Conservation (phyloP, 2,329 filamentous ascomycete genomes). For the Cordyceps cicadae region DNA sequence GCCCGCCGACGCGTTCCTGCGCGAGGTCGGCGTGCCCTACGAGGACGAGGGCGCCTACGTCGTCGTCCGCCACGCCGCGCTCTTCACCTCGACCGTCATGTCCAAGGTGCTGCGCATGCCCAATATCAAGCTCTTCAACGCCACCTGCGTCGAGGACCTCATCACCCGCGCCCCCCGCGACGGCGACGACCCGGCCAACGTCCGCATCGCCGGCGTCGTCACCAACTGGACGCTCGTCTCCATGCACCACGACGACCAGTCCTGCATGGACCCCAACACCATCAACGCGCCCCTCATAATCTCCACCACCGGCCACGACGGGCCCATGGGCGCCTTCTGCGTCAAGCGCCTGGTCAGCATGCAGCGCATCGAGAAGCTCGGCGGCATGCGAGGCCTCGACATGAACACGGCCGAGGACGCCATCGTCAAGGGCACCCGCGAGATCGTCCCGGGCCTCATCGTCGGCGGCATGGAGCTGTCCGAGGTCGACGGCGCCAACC, state of each 20-base stretch:
- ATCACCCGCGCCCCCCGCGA: conserved; percentile 63
- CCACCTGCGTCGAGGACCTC: conserved; percentile 83
- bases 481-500: conserved; percentile 83
- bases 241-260: conserved; percentile 82
- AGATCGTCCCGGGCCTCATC: conserved; percentile 79
- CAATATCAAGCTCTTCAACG: conserved; percentile 96
- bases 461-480: conserved; percentile 93
- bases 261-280: conserved; percentile 95
- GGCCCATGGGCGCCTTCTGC: conserved; percentile 81
- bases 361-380: conserved; percentile 72
- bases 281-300: conserved; percentile 88
- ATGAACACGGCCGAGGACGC: conserved; percentile 90
- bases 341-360: conserved; percentile 89
- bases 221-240: conserved; percentile 93
- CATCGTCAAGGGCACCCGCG: conserved; percentile 84
- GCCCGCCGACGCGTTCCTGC: conserved; percentile 77
- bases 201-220: conserved; percentile 80
- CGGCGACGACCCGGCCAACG: conserved; percentile 30
- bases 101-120: conserved; percentile 75
- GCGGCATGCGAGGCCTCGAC: conserved; percentile 87
- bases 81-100: conserved; percentile 84
- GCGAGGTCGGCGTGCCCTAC: conserved; percentile 72
- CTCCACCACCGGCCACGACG: conserved; percentile 86
- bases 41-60: conserved; percentile 86
- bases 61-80: conserved; percentile 86